Evolutionary conservation across 2,329 filamentous ascomycete genomes (phyloP), one percentile per base, ranked within the genome.

Genomic region (Pseudocercospora musae): DNA sequence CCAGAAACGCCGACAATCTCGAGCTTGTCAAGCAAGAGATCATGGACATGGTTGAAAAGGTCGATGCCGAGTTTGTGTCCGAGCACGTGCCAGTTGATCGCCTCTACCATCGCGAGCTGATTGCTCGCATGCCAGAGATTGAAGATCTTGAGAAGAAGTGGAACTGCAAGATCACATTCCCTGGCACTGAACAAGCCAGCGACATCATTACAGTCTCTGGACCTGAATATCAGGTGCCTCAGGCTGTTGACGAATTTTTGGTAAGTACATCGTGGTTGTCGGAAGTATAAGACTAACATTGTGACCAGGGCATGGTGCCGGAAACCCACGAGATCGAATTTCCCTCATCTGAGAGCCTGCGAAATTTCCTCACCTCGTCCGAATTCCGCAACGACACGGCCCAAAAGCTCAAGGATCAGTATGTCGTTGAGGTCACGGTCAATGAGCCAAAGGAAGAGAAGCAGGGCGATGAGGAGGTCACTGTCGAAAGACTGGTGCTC

Each of bases 101-200:
- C 58, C 83, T 99, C 61, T 97, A 97, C 76, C 95, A 99, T 74
- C 91, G 95, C 68, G 92, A 96, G 78, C 87, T 99, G 64, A 89
- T 99, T 74, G 86, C 91, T 63, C 91, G 93, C 63, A 88, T 98
- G 67, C 82, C 86, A 49, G 91, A 97, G 73, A 92, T 99, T 62
- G 94, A 98, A 69, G 91, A 95, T 70, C 84, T 99, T 57, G 95
- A 99, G 81, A 96, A 96, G 83, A 97, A 96, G 79, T 98, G 93
- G 89, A 98, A 98, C 77, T 99, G 95, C 87, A 98, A 98, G 82
- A 96, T 99, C 73, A 91, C 92, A 70, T 99, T 99, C 75, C 95
- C 95, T 7, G 96, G 93, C 79, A 98, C 95, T 9, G 95, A 99
- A 77, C 90, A 96, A 78, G 95, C 95, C 21, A 98, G 94, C 75